phyloP scores from a whole-genome alignment of 2,329 filamentous ascomycete genomes.

The Sclerotinia borealis region DNA sequence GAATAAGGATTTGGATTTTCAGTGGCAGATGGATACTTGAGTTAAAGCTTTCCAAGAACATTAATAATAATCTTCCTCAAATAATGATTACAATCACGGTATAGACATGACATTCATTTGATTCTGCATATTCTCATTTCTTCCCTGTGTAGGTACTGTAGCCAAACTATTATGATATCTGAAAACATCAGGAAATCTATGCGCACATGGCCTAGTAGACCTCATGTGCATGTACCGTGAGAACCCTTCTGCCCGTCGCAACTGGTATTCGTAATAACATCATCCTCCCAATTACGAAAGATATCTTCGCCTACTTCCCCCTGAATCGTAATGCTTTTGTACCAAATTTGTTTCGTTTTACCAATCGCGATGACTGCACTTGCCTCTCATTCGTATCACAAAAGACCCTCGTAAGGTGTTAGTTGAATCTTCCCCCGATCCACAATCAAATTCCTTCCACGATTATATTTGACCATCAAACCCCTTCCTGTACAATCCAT shows the following conservation, averaged over 20 bases:
- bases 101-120: background rate
- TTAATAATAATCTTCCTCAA: background rate
- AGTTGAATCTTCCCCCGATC: background rate
- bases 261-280: background rate
- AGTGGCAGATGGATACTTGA: slow-evolving; percentile 94
- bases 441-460: background rate
- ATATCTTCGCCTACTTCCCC: background rate
- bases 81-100: background rate
- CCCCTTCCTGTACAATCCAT: background rate
- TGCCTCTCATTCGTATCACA: background rate
- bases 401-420: background rate
- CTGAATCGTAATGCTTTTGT: background rate
- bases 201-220: background rate
- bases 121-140: background rate
- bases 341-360: background rate
- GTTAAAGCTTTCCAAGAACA: background rate
- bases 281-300: background rate
- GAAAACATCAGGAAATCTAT: background rate
- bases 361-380: background rate
- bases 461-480: background rate
- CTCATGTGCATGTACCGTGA: background rate
- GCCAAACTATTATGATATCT: background rate
- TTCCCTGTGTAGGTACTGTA: background rate
- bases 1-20: slow-evolving; percentile 76
- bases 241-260: background rate